Evolutionary conservation across 73 alveolate genomes (phyloP).

Genomic region (Paramecium sexaurelia): DNA sequence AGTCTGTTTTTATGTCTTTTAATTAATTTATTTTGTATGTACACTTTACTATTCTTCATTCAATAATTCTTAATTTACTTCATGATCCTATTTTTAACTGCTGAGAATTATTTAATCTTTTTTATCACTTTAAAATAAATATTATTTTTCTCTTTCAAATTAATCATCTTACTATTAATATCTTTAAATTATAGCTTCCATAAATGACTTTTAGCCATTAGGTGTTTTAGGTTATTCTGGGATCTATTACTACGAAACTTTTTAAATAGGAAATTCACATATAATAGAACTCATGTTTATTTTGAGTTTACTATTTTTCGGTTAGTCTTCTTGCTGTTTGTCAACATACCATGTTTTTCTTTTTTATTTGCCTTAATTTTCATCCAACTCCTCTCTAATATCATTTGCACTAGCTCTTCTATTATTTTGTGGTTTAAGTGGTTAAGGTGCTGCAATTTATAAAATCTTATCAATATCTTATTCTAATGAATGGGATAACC

Average conservation of each 20-base stretch:
- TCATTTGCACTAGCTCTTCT: background rate
- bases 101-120: background rate
- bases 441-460: background rate
- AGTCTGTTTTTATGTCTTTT: background rate
- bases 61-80: background rate
- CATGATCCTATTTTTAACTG: background rate
- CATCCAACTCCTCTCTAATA: background rate
- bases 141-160: background rate
- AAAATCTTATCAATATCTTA: background rate
- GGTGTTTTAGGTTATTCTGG: background rate
- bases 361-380: background rate
- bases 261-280: conserved; percentile 19
- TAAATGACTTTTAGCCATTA: background rate
- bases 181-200: background rate
- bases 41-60: background rate
- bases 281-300: conserved; percentile 8
- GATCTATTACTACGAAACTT: background rate
- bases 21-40: background rate
- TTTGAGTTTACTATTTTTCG: background rate
- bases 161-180: background rate
- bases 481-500: background rate
- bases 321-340: background rate
- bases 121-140: background rate
- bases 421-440: background rate
- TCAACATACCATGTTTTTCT: conserved; percentile 21